phyloP scores from a whole-genome alignment of 805 yeast species.

The Hemisphaericaspora nanyangensis region DNA sequence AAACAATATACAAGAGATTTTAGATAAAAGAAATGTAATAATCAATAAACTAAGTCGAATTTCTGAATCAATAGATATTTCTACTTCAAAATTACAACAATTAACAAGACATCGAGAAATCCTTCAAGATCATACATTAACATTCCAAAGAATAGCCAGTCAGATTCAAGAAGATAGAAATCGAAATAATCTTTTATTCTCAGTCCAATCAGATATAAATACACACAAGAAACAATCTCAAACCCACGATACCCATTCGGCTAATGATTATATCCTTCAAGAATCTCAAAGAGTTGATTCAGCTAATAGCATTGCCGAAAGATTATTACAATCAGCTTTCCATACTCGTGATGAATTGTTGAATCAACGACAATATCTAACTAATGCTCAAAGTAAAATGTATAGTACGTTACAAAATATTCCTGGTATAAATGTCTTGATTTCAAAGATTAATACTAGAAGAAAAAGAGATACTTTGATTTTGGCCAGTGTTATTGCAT shows the following conservation, averaged over 20 bases:
- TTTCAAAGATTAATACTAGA: constrained; percentile 80
- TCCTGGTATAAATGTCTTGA: constrained; percentile 78
- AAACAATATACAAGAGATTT: constrained; percentile 18
- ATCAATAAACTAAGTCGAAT: constrained; percentile 50
- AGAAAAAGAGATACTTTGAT: constrained; percentile 84
- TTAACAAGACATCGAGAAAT: constrained; percentile 77
- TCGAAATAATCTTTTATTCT: constrained; percentile 65
- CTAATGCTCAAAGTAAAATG: constrained; percentile 60
- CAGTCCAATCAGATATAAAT: constrained; percentile 77
- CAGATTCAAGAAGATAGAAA: constrained; percentile 71
- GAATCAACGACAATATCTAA: constrained; percentile 64
- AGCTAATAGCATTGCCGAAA: constrained; percentile 73
- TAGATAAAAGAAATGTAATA: constrained; percentile 46
- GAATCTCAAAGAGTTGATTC: constrained; percentile 72
- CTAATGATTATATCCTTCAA: constrained; percentile 71
- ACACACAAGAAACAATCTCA: constrained; percentile 48
- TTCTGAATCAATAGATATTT: constrained; percentile 54
- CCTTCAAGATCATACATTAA: constrained; percentile 63
- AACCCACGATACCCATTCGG: constrained; percentile 24
- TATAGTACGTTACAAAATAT: constrained; percentile 59
- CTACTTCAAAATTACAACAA: constrained; percentile 77
- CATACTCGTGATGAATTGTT: constrained; percentile 83
- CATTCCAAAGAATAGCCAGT: constrained; percentile 54
- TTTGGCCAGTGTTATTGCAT: constrained; percentile 67
- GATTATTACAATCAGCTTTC: constrained; percentile 77